Base-by-base conservation (phyloP, 2,329 filamentous ascomycete genomes). In the Ramichloridium luteum region DNA sequence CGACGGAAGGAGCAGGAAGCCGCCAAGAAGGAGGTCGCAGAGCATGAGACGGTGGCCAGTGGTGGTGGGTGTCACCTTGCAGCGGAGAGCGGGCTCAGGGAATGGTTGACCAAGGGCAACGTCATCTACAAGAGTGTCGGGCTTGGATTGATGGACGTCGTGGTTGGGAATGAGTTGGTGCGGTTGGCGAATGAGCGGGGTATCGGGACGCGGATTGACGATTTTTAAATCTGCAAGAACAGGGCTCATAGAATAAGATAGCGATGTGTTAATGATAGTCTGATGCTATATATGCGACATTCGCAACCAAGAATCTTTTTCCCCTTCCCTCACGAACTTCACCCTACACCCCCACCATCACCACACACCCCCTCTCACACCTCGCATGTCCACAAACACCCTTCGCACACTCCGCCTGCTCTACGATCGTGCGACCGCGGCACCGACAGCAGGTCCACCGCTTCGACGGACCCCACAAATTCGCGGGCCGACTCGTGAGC, bases 101-200 rank as follows among this genome's bases (percentile, higher is more conserved):
- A 72, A 17, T 79, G 74, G 45, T 28, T 78, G 30, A 62, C 68
- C 38, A 62, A 59, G 28, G 77, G 76, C 0, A 75, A 79, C 49
- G 68, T 80, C 1, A 70, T 81, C 18, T 80, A 76, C 48, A 80
- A 81, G 62, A 71, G 71, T 42, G 74, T 80, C 3, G 77, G 77
- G 0, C 51, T 80, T 33, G 75, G 74, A 0, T 49, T 80, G 38
- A 80, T 79, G 73, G 77, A 80, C 56, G 57, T 80, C 20, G 68
- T 74, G 3, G 70, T 77, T 4, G 75, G 73, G 0, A 59, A 60
- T 16, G 67, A 74, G 44, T 44, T 80, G 35, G 60, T 78, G 4
- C 50, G 58, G 15, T 50, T 77, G 46, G 74, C 73, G 8, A 63
- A 66, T 39, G 60, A 64, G 36, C 64, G 62, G 37, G 62, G 63